Evolutionary conservation across 2,329 filamentous ascomycete genomes (phyloP).

Genomic region (Pseudogymnoascus sp.): DNA sequence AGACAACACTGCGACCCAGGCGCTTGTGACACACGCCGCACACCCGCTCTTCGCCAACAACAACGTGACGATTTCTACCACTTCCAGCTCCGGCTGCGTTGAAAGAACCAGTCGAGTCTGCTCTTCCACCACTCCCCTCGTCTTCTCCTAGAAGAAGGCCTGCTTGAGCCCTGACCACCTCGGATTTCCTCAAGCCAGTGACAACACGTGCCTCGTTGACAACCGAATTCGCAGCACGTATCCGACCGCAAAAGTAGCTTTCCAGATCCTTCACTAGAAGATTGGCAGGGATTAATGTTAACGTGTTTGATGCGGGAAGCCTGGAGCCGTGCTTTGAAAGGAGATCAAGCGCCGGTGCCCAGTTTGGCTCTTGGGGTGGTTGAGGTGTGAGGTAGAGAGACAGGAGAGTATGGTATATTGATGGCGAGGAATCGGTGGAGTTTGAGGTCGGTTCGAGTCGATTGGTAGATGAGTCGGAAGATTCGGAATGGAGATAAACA

Average conservation of each 20-base stretch:
- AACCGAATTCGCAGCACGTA: constrained; percentile 74
- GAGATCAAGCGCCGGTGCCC: constrained; percentile 72
- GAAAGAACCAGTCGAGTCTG: background rate
- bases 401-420: constrained; percentile 87
- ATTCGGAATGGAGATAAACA: constrained; percentile 57
- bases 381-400: constrained; percentile 82
- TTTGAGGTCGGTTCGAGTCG: constrained; percentile 26
- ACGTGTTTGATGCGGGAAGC: constrained; percentile 76
- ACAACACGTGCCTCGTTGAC: constrained; percentile 75
- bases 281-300: constrained; percentile 74
- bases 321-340: constrained; percentile 90
- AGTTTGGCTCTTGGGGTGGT: constrained; percentile 60
- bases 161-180: constrained; percentile 70
- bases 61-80: constrained; percentile 59
- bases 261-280: constrained; percentile 74
- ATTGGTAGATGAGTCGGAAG: constrained; percentile 21
- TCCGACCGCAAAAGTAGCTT: constrained; percentile 85
- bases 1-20: constrained; percentile 81
- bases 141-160: constrained; percentile 66
- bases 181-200: constrained; percentile 66
- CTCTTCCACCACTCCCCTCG: constrained; percentile 39
- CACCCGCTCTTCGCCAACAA: constrained; percentile 78
- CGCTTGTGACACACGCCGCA: constrained; percentile 92
- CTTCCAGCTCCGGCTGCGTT: constrained; percentile 40
- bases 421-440: constrained; percentile 48